These are phyloP conservation scores for Anastatica hierochuntica DNA, from an alignment of 345 rosid species.

Conservation along the genomic window DNA sequence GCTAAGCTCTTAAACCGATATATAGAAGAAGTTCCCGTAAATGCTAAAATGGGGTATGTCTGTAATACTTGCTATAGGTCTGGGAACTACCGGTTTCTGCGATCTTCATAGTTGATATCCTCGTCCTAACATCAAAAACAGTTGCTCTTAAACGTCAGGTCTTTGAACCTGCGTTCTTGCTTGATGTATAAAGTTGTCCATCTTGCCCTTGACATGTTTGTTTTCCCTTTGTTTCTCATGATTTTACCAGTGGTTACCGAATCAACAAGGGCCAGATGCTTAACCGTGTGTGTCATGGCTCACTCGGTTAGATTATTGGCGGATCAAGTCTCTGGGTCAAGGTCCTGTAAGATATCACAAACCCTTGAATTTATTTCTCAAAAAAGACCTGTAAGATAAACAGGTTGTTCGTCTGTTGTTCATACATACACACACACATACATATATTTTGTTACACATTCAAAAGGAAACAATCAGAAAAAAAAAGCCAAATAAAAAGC, in stretches of 20 bases:
- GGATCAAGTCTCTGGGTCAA: constrained; percentile 23
- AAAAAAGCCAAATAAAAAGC: too few species aligned
- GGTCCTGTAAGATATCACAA: too few species aligned
- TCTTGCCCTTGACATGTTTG: not conserved
- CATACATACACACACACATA: too few species aligned
- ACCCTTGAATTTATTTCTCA: too few species aligned
- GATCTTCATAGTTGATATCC: constrained; percentile 54
- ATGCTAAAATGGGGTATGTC: not conserved
- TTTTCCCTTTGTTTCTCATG: not conserved
- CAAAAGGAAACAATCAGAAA: too few species aligned
- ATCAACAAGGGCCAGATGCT: constrained; percentile 41
- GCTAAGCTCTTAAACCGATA: not conserved
- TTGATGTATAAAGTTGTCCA: not conserved
- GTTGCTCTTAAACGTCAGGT: constrained; percentile 69
- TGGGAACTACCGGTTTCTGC: constrained; percentile 79
- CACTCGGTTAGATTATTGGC: constrained; percentile 47
- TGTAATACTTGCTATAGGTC: constrained; percentile 38
- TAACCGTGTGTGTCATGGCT: constrained; percentile 48
- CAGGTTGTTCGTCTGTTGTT: too few species aligned
- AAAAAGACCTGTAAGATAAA: too few species aligned
- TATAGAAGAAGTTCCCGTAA: too few species aligned
- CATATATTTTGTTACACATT: too few species aligned
- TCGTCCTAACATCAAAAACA: constrained; percentile 60
- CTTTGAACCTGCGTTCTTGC: not conserved
- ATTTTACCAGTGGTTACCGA: constrained; percentile 44